phyloP scores from a whole-genome alignment of 371 early-diverging fungal genomes.

The Capillidium rhysosporum region DNA sequence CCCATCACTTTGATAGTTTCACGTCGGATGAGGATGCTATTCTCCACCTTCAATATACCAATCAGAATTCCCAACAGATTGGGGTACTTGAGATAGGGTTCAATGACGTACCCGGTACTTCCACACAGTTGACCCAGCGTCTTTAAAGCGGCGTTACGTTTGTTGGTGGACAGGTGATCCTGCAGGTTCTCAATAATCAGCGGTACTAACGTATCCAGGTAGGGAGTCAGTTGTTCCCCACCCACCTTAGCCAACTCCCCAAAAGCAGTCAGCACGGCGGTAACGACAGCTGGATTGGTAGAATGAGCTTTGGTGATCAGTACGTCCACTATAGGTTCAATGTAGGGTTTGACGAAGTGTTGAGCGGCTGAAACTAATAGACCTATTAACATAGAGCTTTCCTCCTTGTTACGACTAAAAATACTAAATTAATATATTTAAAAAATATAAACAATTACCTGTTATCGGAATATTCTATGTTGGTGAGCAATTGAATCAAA shows the following conservation, averaged over 20 bases:
- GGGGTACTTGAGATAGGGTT: conserved; percentile 82
- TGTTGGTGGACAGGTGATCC: conserved; percentile 68
- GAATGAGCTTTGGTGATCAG: conserved; percentile 68
- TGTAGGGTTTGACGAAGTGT: conserved; percentile 74
- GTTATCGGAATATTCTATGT: conserved; percentile 72
- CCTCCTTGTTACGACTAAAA: conserved; percentile 62
- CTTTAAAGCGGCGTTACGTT: conserved; percentile 73
- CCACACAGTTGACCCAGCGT: conserved; percentile 68
- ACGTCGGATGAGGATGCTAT: conserved; percentile 36
- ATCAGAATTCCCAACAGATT: conserved; percentile 58
- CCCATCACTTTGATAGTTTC: conserved; percentile 84
- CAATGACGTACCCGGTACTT: conserved; percentile 76
- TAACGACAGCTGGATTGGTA: conserved; percentile 57
- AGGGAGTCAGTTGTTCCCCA: conserved; percentile 61
- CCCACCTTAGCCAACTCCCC: conserved; percentile 81
- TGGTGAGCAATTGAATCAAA: conserved; percentile 73
- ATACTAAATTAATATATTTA: background rate
- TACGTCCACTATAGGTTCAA: conserved; percentile 69
- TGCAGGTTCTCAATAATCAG: conserved; percentile 77
- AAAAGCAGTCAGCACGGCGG: conserved; percentile 60
- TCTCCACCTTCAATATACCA: conserved; percentile 69
- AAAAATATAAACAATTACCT: conserved; percentile 15
- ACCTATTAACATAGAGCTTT: conserved; percentile 61
- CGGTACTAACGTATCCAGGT: conserved; percentile 64
- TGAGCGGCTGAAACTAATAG: conserved; percentile 58